phyloP scores from a whole-genome alignment of 1,284 basidiomycete species.

The Anthracocystis setariae region DNA sequence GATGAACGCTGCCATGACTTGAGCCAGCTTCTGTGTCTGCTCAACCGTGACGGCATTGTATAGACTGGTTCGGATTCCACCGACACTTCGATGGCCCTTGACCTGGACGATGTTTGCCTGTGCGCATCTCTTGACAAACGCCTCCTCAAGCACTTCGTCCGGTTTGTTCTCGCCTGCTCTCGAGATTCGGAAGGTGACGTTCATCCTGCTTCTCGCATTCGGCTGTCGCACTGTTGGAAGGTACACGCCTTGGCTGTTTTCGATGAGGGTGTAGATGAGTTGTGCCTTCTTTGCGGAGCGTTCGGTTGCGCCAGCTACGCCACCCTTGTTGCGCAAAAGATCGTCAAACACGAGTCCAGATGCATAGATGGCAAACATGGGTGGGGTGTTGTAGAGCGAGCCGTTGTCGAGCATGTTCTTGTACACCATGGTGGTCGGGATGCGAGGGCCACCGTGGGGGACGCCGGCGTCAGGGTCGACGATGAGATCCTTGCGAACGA shows the following conservation, averaged over 20 bases:
- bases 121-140: slow-evolving; percentile 55
- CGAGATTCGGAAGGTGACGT: slow-evolving; percentile 65
- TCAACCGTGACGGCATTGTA: slow-evolving; percentile 94
- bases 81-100: slow-evolving; percentile 59
- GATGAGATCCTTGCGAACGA: slow-evolving; percentile 86
- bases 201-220: slow-evolving; percentile 63
- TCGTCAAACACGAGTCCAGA: slow-evolving; percentile 84
- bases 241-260: slow-evolving; percentile 48
- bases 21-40: slow-evolving; percentile 72
- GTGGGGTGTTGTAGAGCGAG: slow-evolving; percentile 93
- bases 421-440: slow-evolving; percentile 85
- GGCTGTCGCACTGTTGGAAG: slow-evolving; percentile 56
- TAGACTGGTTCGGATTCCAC: slow-evolving; percentile 83
- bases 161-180: slow-evolving; percentile 41
- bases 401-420: slow-evolving; percentile 82
- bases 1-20: slow-evolving; percentile 70
- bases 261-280: slow-evolving; percentile 60
- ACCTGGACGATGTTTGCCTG: slow-evolving; percentile 59
- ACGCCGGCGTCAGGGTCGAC: slow-evolving; percentile 61
- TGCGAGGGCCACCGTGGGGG: slow-evolving; percentile 71
- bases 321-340: slow-evolving; percentile 73
- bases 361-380: slow-evolving; percentile 91
- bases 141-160: slow-evolving; percentile 55
- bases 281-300: slow-evolving; percentile 45
- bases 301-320: slow-evolving; percentile 72